A percentile compares a stretch with the other conserved stretches of the same genome.
These are phyloP conservation scores for Lactifluus hygrophoroides DNA, from an alignment of 768 basidiomycete species.

Conservation along the genomic window DNA sequence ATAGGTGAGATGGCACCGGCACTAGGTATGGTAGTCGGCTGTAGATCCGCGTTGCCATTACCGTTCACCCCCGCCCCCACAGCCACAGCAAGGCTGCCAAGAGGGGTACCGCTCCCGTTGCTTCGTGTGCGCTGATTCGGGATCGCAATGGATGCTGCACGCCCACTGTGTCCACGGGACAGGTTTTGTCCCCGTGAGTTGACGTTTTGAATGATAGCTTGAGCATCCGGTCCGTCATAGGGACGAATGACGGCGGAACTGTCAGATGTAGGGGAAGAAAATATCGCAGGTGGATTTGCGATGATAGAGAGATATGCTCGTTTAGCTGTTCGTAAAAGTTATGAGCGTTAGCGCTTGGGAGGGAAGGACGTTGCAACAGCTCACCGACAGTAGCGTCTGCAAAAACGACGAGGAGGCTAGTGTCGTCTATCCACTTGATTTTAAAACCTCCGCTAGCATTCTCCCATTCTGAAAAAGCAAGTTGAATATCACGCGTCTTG, in stretches of 20 bases:
- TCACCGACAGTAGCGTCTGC: constrained; percentile 81
- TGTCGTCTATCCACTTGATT: constrained; percentile 99
- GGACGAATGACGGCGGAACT: constrained; percentile 64
- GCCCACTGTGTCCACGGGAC: constrained; percentile 63
- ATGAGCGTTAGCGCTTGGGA: constrained; percentile 4
- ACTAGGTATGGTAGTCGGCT: not conserved
- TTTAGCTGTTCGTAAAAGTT: constrained; percentile 56
- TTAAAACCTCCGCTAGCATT: constrained; percentile 84
- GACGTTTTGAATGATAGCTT: constrained; percentile 72
- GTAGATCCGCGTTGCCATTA: constrained; percentile 10
- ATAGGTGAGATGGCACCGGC: constrained; percentile 20
- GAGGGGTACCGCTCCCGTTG: constrained; percentile 28
- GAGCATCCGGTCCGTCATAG: constrained; percentile 93
- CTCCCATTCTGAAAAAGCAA: constrained; percentile 87
- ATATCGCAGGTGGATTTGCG: constrained; percentile 67
- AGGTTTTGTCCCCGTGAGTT: constrained; percentile 60
- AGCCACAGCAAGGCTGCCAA: not conserved
- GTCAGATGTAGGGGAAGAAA: constrained; percentile 48
- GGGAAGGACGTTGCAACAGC: constrained; percentile 29
- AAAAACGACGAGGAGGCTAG: constrained; percentile 91
- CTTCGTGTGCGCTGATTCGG: constrained; percentile 38
- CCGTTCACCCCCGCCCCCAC: constrained; percentile 29
- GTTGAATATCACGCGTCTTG: constrained; percentile 95
- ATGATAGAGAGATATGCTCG: constrained; percentile 89
- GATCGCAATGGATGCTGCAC: constrained; percentile 33